Conservation (phyloP, 2,329 filamentous ascomycete species). For the Pseudogymnoascus sp. region DNA sequence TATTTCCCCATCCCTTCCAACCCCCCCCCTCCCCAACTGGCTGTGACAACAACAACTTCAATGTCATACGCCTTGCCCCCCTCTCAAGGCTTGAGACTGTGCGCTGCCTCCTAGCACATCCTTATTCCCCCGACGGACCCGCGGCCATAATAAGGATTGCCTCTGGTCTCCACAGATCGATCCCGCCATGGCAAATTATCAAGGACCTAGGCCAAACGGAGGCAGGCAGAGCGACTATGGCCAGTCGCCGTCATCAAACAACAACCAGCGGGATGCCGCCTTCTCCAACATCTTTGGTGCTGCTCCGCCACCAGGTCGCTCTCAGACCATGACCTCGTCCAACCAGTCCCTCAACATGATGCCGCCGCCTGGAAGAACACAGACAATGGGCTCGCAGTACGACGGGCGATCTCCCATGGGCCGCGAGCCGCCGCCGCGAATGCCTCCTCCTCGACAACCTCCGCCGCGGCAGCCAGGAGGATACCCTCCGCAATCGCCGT, state of each 20-base stretch:
- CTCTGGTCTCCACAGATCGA: constrained; percentile 7
- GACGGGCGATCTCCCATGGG: constrained; percentile 28
- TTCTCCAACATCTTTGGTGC: constrained; percentile 94
- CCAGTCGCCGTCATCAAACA: constrained; percentile 39
- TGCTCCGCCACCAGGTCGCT: constrained; percentile 76
- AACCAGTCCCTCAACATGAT: constrained; percentile 46
- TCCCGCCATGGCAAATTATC: constrained; percentile 45
- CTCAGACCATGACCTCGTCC: constrained; percentile 89
- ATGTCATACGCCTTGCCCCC: constrained; percentile 2
- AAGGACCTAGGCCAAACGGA: constrained; percentile 51
- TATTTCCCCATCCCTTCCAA: no score
- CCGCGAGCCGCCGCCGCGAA: constrained; percentile 25
- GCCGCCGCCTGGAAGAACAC: constrained; percentile 59
- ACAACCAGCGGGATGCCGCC: constrained; percentile 79
- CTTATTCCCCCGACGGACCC: constrained; percentile 2
- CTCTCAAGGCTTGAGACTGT: constrained; percentile 8
- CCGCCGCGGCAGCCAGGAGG: constrained; percentile 38
- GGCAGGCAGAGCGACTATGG: constrained; percentile 31
- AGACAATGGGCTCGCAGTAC: constrained; percentile 53
- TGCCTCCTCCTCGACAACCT: constrained; percentile 57
- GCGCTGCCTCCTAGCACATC: background rate
- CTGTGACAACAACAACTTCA: constrained; percentile 4
- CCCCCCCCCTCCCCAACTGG: background rate
- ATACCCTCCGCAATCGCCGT: constrained; percentile 18
- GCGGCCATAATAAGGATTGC: constrained; percentile 5